Evolutionary conservation across 2,329 filamentous ascomycete genomes (phyloP), one percentile per base, ranked within the genome.

Genomic region (Tympanopsis confertula): DNA sequence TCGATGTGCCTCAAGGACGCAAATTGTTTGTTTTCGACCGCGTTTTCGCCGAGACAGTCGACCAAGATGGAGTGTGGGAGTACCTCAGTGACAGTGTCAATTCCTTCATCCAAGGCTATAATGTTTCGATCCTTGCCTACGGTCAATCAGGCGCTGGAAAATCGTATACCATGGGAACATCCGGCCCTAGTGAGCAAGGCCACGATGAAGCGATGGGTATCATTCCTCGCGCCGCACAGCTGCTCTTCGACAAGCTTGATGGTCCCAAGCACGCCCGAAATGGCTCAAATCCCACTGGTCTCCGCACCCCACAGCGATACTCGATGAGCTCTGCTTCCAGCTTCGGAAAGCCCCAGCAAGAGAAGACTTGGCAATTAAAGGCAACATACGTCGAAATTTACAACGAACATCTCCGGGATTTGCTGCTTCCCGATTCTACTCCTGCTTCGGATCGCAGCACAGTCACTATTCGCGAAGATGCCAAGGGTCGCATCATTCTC

Each of bases 161-260:
- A 63, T 96, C 89, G 3, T 96, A 94, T 56, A 98, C 91, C 0
- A 98, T 98, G 91, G 91, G 91, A 40, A 98, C 91, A 0, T 87
- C 89, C 1, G 87, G 87, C 4, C 86, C 88, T 2, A 59, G 59
- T 17, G 88, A 95, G 51, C 82, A 93, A 52, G 69, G 66, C 19
- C 71, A 89, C 49, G 46, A 68, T 20, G 72, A 81, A 5, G 59
- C 76, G 20, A 91, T 89, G 83, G 87, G 89, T 57, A 87, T 98
- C n/a, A 88, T 98, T 47, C 89, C 91, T 20, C 82, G 91, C 47
- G 91, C 91, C 22, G 89, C 88, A 3, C 74, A 75, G 20, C 77
- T 81, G 19, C 71, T 98, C 4, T 98, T 98, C 52, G 87, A 95
- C 47, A 87, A 82, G 54, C 72, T 98, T 2, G 81, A 86, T 12